phyloP scores from a whole-genome alignment of 2,329 filamentous ascomycete species.

The Pseudocercospora eumusae region DNA sequence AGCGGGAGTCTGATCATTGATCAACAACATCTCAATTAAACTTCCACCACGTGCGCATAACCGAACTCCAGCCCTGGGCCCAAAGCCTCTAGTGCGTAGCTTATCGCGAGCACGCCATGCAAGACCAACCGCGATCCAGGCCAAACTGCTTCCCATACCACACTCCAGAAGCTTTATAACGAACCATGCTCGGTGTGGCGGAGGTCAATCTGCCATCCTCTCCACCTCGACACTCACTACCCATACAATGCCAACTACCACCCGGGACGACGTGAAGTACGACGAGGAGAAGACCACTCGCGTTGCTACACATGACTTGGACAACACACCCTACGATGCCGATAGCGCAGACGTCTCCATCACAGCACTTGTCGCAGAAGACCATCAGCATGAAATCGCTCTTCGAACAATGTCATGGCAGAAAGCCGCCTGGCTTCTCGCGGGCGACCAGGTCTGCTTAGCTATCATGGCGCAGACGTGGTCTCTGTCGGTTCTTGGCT shows the following conservation, averaged over 20 bases:
- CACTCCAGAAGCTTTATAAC: background rate
- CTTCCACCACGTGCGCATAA: background rate
- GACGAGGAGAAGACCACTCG: slow-evolving; percentile 12
- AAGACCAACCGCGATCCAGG: background rate
- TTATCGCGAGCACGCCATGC: slow-evolving; percentile 8
- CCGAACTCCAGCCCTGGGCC: slow-evolving; percentile 9
- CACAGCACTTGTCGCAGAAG: slow-evolving; percentile 36
- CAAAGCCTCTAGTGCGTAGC: background rate
- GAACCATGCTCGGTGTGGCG: background rate
- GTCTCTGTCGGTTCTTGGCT: slow-evolving; percentile 53
- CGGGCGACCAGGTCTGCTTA: slow-evolving; percentile 54
- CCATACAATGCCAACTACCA: background rate
- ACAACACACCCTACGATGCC: slow-evolving; percentile 20
- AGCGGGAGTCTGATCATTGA: too few relatives aligned
- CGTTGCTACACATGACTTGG: slow-evolving; percentile 12
- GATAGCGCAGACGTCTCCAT: slow-evolving; percentile 29
- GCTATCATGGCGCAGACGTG: slow-evolving; percentile 57
- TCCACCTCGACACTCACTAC: background rate
- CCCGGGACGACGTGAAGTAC: slow-evolving; percentile 1
- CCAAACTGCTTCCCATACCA: background rate
- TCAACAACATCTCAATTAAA: too few relatives aligned
- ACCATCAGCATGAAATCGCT: slow-evolving; percentile 54
- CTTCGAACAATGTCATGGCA: slow-evolving; percentile 58
- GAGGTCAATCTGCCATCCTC: background rate
- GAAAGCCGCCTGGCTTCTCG: slow-evolving; percentile 52